phyloP scores from a whole-genome alignment of 805 yeast genomes.

The Monosporozyma solicola region DNA sequence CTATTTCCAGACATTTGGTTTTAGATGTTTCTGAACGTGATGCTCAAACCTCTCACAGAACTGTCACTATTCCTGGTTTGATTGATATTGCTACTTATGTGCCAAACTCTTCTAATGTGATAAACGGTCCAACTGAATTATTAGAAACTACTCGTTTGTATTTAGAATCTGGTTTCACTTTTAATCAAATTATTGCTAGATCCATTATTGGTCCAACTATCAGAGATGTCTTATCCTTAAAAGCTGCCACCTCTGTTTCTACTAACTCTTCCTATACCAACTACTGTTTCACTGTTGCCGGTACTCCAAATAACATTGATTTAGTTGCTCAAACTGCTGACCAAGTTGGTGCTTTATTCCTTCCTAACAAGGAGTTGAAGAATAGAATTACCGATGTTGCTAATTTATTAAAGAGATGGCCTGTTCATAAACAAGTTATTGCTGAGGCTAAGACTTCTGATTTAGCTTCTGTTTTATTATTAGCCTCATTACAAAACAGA shows the following conservation, averaged over 20 bases:
- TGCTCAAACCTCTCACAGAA: slow-evolving; percentile 83
- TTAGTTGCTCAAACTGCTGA: slow-evolving; percentile 53
- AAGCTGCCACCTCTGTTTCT: slow-evolving; percentile 46
- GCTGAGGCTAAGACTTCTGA: slow-evolving; percentile 91
- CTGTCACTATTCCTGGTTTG: slow-evolving; percentile 77
- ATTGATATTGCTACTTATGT: slow-evolving; percentile 73
- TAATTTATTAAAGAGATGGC: slow-evolving; percentile 77
- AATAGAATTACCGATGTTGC: slow-evolving; percentile 71
- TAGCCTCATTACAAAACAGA: slow-evolving; percentile 81
- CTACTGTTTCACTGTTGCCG: slow-evolving; percentile 76
- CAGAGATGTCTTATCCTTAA: slow-evolving; percentile 55
- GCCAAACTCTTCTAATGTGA: slow-evolving; percentile 48
- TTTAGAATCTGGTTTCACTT: slow-evolving; percentile 81
- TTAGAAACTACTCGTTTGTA: slow-evolving; percentile 62
- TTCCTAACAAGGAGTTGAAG: slow-evolving; percentile 69
- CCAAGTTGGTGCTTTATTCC: slow-evolving; percentile 67
- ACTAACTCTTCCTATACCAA: slow-evolving; percentile 65
- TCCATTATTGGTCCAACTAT: slow-evolving; percentile 52
- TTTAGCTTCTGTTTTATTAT: slow-evolving; percentile 80
- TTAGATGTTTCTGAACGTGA: slow-evolving; percentile 69
- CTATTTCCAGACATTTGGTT: slow-evolving; percentile 61
- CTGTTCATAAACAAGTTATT: slow-evolving; percentile 69
- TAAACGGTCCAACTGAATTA: slow-evolving; percentile 43
- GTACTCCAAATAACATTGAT: slow-evolving; percentile 58
- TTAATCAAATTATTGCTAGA: slow-evolving; percentile 70